These are phyloP conservation scores for Trichoderma atroviride DNA, from an alignment of 2,329 filamentous ascomycete species.

Conservation along the genomic window DNA sequence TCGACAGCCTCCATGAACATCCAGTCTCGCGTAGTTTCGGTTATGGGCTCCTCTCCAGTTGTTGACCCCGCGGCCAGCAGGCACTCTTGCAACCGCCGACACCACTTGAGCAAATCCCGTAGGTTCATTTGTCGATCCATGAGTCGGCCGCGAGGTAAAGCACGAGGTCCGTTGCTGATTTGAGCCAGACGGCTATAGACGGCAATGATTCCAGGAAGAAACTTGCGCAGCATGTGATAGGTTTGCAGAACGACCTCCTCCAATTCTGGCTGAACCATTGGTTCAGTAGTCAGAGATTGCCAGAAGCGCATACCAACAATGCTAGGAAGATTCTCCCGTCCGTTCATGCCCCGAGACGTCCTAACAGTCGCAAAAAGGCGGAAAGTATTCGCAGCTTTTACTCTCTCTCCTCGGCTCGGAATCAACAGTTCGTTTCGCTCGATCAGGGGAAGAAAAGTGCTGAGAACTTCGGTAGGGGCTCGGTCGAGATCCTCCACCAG, in stretches of 20 bases:
- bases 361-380: conserved; percentile 90
- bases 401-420: conserved; percentile 82
- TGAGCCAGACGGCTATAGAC: conserved; percentile 59
- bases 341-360: conserved; percentile 70
- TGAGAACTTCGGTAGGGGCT: conserved; percentile 92
- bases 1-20: conserved; percentile 95
- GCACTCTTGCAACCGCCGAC: conserved; percentile 70
- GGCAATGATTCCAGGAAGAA: conserved; percentile 59
- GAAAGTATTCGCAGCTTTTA: conserved; percentile 82
- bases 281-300: conserved; percentile 71
- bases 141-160: conserved; percentile 42
- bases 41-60: conserved; percentile 69
- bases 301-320: conserved; percentile 87
- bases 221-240: conserved; percentile 70
- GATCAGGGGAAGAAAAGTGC: conserved; percentile 87
- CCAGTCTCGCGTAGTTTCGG: conserved; percentile 72
- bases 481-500: conserved; percentile 96
- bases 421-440: conserved; percentile 90
- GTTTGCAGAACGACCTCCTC: conserved; percentile 70
- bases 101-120: conserved; percentile 90
- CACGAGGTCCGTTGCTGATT: conserved; percentile 50
- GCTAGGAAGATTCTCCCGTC: conserved; percentile 66
- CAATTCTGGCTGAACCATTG: conserved; percentile 70
- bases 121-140: conserved; percentile 63
- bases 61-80: conserved; percentile 63